phyloP scores from a whole-genome alignment of 306 rosid genomes.

The Cucumis sativus region Cucumber_9930_V3 NC_026657.2:13991001-13991500 shows the following conservation, averaged over 20 bases:
- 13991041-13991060: not conserved
- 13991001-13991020: not conserved
- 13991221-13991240: constrained; percentile 84
- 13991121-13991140: not conserved
- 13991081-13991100: not conserved
- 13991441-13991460: not conserved
- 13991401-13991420: not conserved
- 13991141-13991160: not conserved
- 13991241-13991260: constrained; percentile 89
- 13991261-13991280: constrained; percentile 85
- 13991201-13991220: constrained; percentile 84
- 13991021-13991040: not conserved
- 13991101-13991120: not conserved
- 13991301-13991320: constrained; percentile 39
- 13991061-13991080: not conserved
- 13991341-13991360: not conserved
- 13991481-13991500: not conserved
- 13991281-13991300: constrained; percentile 78
- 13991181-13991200: constrained; percentile 43
- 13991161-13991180: not conserved
- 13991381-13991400: not conserved
- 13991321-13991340: not conserved
- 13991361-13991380: not conserved
- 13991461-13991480: not conserved
- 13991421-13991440: not conserved